phyloP scores from a whole-genome alignment of 345 rosid genomes.

The Schrenkiella parvula region DNA sequence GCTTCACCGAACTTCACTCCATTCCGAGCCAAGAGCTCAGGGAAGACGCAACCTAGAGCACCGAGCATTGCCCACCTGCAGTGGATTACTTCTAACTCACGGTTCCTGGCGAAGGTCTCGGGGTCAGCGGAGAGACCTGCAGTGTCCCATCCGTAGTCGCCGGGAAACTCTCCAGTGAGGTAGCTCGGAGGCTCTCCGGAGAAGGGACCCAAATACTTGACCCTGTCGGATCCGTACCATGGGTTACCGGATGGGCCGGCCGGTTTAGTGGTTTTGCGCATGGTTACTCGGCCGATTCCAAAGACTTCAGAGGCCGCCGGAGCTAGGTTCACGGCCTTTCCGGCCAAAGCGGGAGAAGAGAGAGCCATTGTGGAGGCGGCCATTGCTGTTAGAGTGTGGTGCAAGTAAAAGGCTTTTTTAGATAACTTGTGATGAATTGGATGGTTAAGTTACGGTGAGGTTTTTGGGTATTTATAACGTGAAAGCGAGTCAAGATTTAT shows the following conservation, averaged over 20 bases:
- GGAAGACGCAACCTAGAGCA: constrained; percentile 75
- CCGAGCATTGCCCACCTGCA: constrained; percentile 81
- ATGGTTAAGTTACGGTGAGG: neutral
- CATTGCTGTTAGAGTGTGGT: constrained; percentile 22
- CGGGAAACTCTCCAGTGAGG: constrained; percentile 75
- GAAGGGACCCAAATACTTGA: constrained; percentile 79
- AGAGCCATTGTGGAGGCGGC: constrained; percentile 37
- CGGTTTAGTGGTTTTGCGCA: constrained; percentile 34
- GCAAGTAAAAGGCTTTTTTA: neutral
- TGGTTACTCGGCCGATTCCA: constrained; percentile 32
- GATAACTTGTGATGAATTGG: constrained; percentile 7
- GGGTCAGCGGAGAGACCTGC: constrained; percentile 93
- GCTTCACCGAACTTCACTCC: constrained; percentile 37
- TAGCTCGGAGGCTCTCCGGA: constrained; percentile 75
- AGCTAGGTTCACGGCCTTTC: constrained; percentile 29
- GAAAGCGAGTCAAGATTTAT: neutral
- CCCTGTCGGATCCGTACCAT: constrained; percentile 71
- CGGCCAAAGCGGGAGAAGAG: constrained; percentile 34
- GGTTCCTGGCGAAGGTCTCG: constrained; percentile 81
- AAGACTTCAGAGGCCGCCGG: constrained; percentile 14
- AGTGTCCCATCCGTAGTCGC: constrained; percentile 40
- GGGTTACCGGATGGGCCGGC: constrained; percentile 46
- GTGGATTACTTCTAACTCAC: constrained; percentile 88
- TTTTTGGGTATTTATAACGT: neutral
- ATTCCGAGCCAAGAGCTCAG: constrained; percentile 44